Evolutionary conservation across 2,329 filamentous ascomycete genomes (phyloP).

Genomic region (Stenocarpella maydis): DNA sequence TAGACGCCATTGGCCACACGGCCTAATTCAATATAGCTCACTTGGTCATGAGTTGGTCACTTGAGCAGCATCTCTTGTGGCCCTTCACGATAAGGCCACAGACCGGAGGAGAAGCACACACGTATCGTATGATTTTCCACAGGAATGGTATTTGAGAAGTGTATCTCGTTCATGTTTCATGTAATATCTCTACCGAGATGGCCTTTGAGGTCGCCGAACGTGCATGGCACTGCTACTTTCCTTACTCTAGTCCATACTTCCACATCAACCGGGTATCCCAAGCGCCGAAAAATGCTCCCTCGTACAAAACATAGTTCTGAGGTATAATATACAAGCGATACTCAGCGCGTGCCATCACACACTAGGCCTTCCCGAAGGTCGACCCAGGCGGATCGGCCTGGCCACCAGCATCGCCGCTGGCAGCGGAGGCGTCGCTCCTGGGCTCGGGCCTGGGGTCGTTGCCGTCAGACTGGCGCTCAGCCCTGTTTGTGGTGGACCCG

Average conservation of each 20-base stretch:
- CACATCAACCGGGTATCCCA: constrained; percentile 21
- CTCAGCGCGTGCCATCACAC: not conserved
- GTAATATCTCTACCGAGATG: not conserved
- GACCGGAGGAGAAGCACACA: no score
- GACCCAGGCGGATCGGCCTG: constrained; percentile 41
- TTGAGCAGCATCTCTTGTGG: no score
- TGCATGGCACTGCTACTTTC: not conserved
- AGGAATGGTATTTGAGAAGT: no score
- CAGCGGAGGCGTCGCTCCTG: constrained; percentile 1
- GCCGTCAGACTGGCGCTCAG: constrained; percentile 38
- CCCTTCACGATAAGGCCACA: no score
- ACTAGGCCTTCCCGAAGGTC: constrained; percentile 39
- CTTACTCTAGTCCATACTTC: not conserved
- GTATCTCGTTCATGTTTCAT: not conserved
- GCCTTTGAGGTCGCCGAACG: not conserved
- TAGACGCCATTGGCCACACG: not conserved
- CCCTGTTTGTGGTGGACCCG: constrained; percentile 53
- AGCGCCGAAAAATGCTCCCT: constrained; percentile 21
- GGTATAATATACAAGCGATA: not conserved
- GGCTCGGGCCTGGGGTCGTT: constrained; percentile 30
- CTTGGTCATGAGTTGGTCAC: no score
- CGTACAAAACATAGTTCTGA: not conserved
- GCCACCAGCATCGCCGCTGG: not conserved
- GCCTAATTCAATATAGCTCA: not conserved
- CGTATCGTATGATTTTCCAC: no score